phyloP scores from a whole-genome alignment of 805 yeast genomes.

The Dipodascopsis uninucleata region DNA sequence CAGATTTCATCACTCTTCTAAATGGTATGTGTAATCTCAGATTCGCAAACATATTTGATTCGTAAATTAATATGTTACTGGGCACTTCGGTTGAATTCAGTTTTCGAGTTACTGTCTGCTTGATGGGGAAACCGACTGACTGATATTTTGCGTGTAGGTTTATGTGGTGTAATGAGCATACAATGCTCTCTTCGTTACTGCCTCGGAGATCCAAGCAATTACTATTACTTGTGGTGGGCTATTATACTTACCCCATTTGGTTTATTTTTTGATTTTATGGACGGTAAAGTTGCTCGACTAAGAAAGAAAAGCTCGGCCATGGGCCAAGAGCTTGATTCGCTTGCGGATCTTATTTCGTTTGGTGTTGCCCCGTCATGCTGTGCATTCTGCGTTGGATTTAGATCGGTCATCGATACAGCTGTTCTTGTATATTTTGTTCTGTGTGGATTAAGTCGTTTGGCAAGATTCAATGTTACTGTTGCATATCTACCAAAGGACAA shows the following conservation, averaged over 20 bases:
- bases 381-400: conserved; percentile 88
- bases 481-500: conserved; percentile 85
- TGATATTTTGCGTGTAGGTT: conserved; percentile 44
- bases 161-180: conserved; percentile 87
- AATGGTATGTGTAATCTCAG: conserved; percentile 50
- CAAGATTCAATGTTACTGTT: conserved; percentile 92
- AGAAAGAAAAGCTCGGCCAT: conserved; percentile 85
- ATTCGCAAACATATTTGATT: no score
- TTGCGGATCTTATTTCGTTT: conserved; percentile 85
- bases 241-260: conserved; percentile 88
- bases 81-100: neutral
- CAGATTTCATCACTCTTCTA: conserved; percentile 90
- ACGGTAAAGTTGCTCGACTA: conserved; percentile 94
- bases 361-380: conserved; percentile 94
- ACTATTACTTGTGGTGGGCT: conserved; percentile 64
- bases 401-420: conserved; percentile 74
- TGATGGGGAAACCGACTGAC: neutral
- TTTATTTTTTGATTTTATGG: conserved; percentile 91
- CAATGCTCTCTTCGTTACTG: conserved; percentile 81
- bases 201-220: conserved; percentile 59
- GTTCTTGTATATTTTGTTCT: conserved; percentile 78
- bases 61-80: no score
- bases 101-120: conserved; percentile 6
- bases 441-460: conserved; percentile 90
- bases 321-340: conserved; percentile 96